phyloP scores from a whole-genome alignment of 169 alveolate genomes.

The Plasmodium fragile region DNA sequence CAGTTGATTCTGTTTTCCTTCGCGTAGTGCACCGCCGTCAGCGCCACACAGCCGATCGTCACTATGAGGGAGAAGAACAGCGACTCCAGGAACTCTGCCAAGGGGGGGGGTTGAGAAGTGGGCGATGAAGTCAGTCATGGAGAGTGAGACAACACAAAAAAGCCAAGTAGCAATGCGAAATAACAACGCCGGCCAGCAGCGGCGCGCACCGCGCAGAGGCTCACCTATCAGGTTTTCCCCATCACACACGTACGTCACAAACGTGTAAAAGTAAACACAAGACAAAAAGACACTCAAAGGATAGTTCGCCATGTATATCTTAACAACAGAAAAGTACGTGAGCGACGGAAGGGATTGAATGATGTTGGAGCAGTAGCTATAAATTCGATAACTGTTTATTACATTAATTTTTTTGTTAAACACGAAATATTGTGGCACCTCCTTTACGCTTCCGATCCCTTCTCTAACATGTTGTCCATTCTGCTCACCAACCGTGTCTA shows the following conservation, averaged over 20 bases:
- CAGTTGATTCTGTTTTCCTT: conserved; percentile 35
- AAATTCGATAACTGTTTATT: conserved; percentile 44
- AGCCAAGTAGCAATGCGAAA: background rate
- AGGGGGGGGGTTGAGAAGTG: background rate
- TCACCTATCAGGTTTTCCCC: conserved; percentile 47
- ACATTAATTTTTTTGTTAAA: conserved; percentile 63
- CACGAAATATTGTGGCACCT: background rate
- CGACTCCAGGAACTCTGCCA: conserved; percentile 37
- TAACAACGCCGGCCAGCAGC: background rate
- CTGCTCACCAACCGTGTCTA: background rate
- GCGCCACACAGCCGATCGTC: conserved; percentile 14
- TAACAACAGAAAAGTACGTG: conserved; percentile 59
- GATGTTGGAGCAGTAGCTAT: conserved; percentile 44
- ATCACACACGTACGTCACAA: conserved; percentile 55
- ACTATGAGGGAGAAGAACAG: conserved; percentile 33
- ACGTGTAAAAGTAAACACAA: conserved; percentile 58
- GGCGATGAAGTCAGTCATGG: background rate
- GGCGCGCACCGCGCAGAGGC: no score
- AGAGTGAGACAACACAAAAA: background rate
- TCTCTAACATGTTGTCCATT: background rate
- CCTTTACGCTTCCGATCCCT: background rate
- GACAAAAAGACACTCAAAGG: conserved; percentile 64
- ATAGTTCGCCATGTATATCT: conserved; percentile 50
- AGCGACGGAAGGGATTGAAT: conserved; percentile 70
- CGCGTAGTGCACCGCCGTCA: conserved; percentile 29